phyloP scores from a whole-genome alignment of 768 basidiomycete genomes.

The Russula vinacea region DNA sequence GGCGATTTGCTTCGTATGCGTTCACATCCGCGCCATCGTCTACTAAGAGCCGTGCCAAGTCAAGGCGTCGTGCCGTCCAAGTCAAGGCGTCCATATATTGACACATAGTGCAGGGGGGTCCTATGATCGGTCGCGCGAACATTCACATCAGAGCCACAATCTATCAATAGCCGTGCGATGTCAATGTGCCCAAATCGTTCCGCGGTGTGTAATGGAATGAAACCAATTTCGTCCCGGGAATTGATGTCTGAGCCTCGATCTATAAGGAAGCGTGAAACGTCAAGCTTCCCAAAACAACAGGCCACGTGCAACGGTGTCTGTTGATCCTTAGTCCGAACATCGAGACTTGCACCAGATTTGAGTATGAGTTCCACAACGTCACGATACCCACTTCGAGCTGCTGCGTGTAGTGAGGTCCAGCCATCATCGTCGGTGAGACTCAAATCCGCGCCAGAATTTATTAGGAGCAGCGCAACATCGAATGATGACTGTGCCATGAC shows the following conservation, averaged over 20 bases:
- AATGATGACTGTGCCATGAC: neutral
- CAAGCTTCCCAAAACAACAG: neutral
- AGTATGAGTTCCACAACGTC: neutral
- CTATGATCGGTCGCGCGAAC: too few relatives aligned
- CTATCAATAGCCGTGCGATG: neutral
- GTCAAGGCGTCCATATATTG: too few relatives aligned
- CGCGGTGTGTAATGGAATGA: neutral
- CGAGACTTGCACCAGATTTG: neutral
- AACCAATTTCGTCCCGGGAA: neutral
- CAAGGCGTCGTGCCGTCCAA: too few relatives aligned
- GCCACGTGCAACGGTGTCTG: neutral
- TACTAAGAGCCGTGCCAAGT: too few relatives aligned
- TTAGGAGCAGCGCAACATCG: neutral
- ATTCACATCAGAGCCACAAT: neutral
- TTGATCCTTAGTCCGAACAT: neutral
- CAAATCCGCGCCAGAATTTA: neutral
- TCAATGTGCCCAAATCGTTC: neutral
- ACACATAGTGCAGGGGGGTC: too few relatives aligned
- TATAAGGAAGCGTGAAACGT: neutral
- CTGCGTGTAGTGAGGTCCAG: slow-evolving; percentile 12
- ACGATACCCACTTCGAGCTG: slow-evolving; percentile 3
- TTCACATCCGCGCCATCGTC: neutral
- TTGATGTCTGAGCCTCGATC: neutral
- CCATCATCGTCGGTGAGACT: neutral
- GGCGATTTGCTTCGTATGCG: neutral